Conservation (phyloP, 371 early-diverging fungal species). For the Dichotomocladium elegans region DNA sequence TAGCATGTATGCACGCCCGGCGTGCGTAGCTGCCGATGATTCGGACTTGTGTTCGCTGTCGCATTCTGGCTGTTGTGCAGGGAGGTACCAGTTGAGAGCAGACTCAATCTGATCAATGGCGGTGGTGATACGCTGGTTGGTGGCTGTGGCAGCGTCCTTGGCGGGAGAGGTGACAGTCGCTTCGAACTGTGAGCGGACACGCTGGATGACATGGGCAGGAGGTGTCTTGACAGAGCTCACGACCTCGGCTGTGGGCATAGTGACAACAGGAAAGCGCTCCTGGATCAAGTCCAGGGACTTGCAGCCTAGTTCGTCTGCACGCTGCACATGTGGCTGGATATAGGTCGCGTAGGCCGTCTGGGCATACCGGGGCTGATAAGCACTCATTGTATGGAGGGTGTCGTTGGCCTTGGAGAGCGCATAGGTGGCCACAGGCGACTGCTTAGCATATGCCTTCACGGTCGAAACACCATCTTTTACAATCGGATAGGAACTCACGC, state of each 20-base stretch:
- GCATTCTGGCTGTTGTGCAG: conserved; percentile 19
- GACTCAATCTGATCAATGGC: conserved; percentile 46
- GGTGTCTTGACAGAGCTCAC: conserved; percentile 47
- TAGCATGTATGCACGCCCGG: conserved; percentile 30
- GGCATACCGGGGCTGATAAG: conserved; percentile 43
- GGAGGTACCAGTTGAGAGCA: conserved; percentile 49
- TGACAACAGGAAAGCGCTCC: conserved; percentile 58
- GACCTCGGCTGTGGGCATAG: conserved; percentile 58
- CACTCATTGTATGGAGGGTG: conserved; percentile 39
- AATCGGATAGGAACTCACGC: conserved; percentile 61
- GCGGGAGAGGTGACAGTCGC: conserved; percentile 42
- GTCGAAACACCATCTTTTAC: conserved; percentile 56
- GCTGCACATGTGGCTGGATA: conserved; percentile 52
- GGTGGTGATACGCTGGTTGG: conserved; percentile 36
- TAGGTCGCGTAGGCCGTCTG: conserved; percentile 45
- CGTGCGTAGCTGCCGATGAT: conserved; percentile 13
- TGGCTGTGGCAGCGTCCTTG: conserved; percentile 36
- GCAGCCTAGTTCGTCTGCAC: conserved; percentile 59
- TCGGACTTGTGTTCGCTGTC: conserved; percentile 2
- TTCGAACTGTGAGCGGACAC: conserved; percentile 32
- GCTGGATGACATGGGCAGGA: conserved; percentile 15
- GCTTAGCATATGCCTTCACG: conserved; percentile 45
- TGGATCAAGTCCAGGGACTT: conserved; percentile 64
- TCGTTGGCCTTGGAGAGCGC: conserved; percentile 42
- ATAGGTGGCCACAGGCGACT: conserved; percentile 45